These are phyloP conservation scores for Rhinocladiella similis DNA, from an alignment of 2,329 filamentous ascomycete genomes.

Conservation along the genomic window DNA sequence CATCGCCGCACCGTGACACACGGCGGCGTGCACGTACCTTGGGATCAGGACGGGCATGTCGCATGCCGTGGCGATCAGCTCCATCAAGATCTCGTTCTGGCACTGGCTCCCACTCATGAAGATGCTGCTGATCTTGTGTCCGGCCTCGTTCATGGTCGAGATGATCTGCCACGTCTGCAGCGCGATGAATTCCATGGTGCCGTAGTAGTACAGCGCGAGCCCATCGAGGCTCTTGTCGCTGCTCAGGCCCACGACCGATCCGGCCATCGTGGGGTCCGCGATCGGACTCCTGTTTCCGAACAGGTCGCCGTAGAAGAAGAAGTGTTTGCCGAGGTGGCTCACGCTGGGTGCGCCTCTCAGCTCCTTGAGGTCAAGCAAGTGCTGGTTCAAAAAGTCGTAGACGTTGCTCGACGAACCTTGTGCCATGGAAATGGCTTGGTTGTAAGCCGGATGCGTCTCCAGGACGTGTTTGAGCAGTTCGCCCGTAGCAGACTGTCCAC, in stretches of 20 bases:
- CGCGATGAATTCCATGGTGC: conserved; percentile 96
- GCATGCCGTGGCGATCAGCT: conserved; percentile 85
- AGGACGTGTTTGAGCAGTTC: conserved; percentile 92
- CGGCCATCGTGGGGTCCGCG: conserved; percentile 90
- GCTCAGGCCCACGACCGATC: conserved; percentile 81
- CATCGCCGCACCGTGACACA: conserved; percentile 98
- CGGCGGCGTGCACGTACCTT: conserved; percentile 88
- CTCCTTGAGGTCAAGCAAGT: conserved; percentile 74
- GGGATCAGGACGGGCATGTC: conserved; percentile 92
- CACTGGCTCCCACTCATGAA: conserved; percentile 99
- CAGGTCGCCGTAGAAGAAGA: conserved; percentile 98
- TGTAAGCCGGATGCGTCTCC: conserved; percentile 89
- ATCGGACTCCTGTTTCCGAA: conserved; percentile 96
- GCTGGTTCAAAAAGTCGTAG: conserved; percentile 91
- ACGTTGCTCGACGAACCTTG: conserved; percentile 83
- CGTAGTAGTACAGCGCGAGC: conserved; percentile 90
- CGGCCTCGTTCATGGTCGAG: conserved; percentile 86
- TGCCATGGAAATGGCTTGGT: conserved; percentile 74
- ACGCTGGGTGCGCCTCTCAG: conserved; percentile 71
- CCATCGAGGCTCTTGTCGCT: conserved; percentile 85
- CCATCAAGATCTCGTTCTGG: conserved; percentile 91
- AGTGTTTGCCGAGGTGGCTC: conserved; percentile 83
- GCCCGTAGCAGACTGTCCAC: conserved; percentile 93
- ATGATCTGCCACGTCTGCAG: conserved; percentile 96
- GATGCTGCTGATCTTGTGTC: conserved; percentile 85